Conservation (phyloP, 2,329 filamentous ascomycete genomes). For the Colletotrichum plurivorum region DNA sequence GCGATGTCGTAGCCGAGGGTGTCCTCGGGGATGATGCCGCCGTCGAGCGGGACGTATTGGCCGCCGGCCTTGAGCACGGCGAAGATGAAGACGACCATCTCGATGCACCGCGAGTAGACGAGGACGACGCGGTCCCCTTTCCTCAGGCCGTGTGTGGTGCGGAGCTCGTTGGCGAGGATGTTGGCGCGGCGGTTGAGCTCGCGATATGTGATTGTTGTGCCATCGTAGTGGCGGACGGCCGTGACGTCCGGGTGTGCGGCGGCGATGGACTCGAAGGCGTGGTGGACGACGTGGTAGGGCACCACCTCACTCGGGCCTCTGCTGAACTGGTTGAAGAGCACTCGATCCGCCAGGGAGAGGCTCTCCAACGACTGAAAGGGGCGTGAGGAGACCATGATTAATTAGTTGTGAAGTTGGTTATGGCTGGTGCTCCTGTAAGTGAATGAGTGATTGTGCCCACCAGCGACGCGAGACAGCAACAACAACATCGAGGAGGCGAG, state of each 20-base stretch:
- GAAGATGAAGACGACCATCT: conserved; percentile 71
- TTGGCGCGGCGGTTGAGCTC: conserved; percentile 60
- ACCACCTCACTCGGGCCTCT: conserved; percentile 25
- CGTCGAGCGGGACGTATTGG: conserved; percentile 73
- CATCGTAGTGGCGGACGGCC: conserved; percentile 55
- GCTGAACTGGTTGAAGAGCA: conserved; percentile 41
- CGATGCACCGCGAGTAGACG: conserved; percentile 67
- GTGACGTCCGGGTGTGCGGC: conserved; percentile 51
- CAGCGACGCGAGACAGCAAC: conserved; percentile 24
- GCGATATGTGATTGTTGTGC: conserved; percentile 58
- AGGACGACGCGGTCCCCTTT: conserved; percentile 66
- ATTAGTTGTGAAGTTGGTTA: background rate
- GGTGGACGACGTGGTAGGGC: conserved; percentile 40
- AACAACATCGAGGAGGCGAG: background rate
- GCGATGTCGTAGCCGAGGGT: conserved; percentile 64
- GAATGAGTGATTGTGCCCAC: conserved; percentile 19
- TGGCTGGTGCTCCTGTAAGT: conserved; percentile 2
- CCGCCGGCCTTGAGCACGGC: conserved; percentile 70
- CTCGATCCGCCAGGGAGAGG: conserved; percentile 36
- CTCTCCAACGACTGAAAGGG: conserved; percentile 39
- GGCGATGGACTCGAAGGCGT: conserved; percentile 45
- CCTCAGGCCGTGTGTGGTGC: conserved; percentile 52
- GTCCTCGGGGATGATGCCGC: conserved; percentile 64
- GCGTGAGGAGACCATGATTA: conserved; percentile 30
- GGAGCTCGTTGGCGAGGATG: conserved; percentile 57